phyloP scores from a whole-genome alignment of 305 asterid genomes.

The Salvia sclarea region DNA sequence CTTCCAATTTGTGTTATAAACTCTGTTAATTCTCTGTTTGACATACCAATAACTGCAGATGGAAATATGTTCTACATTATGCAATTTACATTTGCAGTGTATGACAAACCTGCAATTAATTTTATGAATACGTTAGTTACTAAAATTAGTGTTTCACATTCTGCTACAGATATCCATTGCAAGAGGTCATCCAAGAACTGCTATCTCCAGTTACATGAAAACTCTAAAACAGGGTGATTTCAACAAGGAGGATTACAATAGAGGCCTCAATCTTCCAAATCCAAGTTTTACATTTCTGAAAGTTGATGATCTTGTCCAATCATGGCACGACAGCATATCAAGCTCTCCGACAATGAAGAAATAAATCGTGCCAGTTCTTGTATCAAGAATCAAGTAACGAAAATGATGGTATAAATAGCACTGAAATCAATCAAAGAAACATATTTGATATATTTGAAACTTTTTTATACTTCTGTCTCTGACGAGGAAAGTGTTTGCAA shows the following conservation, averaged over 20 bases:
- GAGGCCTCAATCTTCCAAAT: slow-evolving; percentile 60
- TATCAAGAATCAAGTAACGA: too few relatives aligned
- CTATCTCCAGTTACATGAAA: slow-evolving; percentile 49
- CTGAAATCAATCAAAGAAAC: not conserved
- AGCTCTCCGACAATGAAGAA: slow-evolving; percentile 10
- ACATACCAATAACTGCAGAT: not conserved
- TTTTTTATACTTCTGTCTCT: slow-evolving; percentile 25
- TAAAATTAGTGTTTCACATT: too few relatives aligned
- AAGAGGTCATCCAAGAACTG: slow-evolving; percentile 66
- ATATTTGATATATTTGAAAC: slow-evolving; percentile 16
- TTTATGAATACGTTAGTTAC: too few relatives aligned
- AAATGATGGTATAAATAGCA: too few relatives aligned
- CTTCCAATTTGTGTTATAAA: not conserved
- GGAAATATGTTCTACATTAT: not conserved
- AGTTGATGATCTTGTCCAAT: slow-evolving; percentile 57
- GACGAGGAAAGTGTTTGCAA: slow-evolving; percentile 32
- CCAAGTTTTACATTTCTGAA: slow-evolving; percentile 43
- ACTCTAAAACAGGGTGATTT: slow-evolving; percentile 48
- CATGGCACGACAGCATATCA: slow-evolving; percentile 13
- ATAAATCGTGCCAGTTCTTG: not conserved
- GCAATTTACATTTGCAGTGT: not conserved
- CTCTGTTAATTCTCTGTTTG: too few relatives aligned
- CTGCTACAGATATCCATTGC: slow-evolving; percentile 59
- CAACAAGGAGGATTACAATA: slow-evolving; percentile 39
- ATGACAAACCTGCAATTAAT: too few relatives aligned